Percentiles rank a stretch among this genome's conserved stretches.
Conservation (phyloP, 1,284 basidiomycete species). For the Ganoderma leucocontextum region DNA sequence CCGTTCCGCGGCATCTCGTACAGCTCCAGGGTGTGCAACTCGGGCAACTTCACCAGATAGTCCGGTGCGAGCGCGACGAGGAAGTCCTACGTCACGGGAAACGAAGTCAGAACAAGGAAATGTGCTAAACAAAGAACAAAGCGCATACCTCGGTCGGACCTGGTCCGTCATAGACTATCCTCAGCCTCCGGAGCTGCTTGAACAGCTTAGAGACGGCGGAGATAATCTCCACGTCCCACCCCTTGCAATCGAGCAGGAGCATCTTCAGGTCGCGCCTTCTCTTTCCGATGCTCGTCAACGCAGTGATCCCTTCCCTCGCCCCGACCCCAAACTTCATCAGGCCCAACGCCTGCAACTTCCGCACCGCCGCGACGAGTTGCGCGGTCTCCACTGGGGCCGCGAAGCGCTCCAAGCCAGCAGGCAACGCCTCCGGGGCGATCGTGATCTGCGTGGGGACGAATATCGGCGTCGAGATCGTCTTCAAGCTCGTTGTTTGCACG, state of each 20-base stretch:
- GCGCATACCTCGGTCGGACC: slow-evolving; percentile 40
- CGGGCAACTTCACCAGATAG: slow-evolving; percentile 65
- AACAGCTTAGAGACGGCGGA: slow-evolving; percentile 39
- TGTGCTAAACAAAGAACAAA: neutral
- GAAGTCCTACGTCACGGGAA: slow-evolving; percentile 32
- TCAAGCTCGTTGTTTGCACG: slow-evolving; percentile 34
- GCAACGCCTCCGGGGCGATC: slow-evolving; percentile 40
- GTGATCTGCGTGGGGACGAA: slow-evolving; percentile 34
- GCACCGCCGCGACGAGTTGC: slow-evolving; percentile 25
- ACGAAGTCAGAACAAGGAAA: neutral
- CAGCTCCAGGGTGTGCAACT: slow-evolving; percentile 21
- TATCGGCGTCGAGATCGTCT: slow-evolving; percentile 37
- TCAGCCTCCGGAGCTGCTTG: slow-evolving; percentile 38
- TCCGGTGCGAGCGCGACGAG: slow-evolving; percentile 42
- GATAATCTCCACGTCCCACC: slow-evolving; percentile 44
- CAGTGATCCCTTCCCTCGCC: slow-evolving; percentile 36
- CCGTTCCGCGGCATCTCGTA: slow-evolving; percentile 12
- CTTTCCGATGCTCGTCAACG: slow-evolving; percentile 31
- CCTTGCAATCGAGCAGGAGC: slow-evolving; percentile 39
- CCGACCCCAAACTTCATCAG: slow-evolving; percentile 35
- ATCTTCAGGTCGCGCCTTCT: slow-evolving; percentile 34
- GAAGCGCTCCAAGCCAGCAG: slow-evolving; percentile 38
- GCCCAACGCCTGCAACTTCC: slow-evolving; percentile 37
- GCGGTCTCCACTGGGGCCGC: slow-evolving; percentile 38
- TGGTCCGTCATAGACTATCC: slow-evolving; percentile 35